Evolutionary conservation across 176 grass and related monocot species (phyloP), one percentile per base, ranked within the genome.

Genomic region (Triticum turgidum): DNA sequence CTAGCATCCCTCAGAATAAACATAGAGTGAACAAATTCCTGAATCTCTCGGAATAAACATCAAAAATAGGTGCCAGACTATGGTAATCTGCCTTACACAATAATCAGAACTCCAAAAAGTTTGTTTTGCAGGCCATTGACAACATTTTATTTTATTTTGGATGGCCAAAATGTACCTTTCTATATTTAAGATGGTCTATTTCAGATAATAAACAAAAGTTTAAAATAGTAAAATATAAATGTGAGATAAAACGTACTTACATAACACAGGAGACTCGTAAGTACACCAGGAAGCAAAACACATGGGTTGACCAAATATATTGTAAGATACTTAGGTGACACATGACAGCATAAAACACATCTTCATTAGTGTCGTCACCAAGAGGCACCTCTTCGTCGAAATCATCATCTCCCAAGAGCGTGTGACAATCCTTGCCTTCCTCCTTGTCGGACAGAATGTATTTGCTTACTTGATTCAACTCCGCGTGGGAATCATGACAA

Each of bases 341-440:
- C 38, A 39, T 39, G 9, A 5, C 6, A 65, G 12, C 33, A 65
- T 32, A 32, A 70, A 44, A 12, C 12, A 13, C 63, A 90, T 65
- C 89, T 84, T 95, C 87, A 78, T 91, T 85, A 52, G 87, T 92
- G 54, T 85, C 80, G 59, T 89, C 89, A 79, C 90, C 91, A 39
- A 86, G 75, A 82, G 88, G 93, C 51, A 98, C 65, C 44, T 93
- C 91, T 66, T 98, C 96, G 67, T 94, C 89, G 89, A 95, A 98
- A 91, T 98, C 93, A 94, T 35, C 0, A 35, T 35, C 34, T 35
- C 34, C 34, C 34, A 35, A 5, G 34, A 35, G 0, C 0, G 34
- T 35, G 34, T 35, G 4, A 35, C 4, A 35, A 35, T 0, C 34
- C 4, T 35, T 5, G 34, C 4, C 0, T 35, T 35, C 34, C 34